Evolutionary conservation across 83 land plant species (phyloP).

Genomic region (Thuja plicata): DNA sequence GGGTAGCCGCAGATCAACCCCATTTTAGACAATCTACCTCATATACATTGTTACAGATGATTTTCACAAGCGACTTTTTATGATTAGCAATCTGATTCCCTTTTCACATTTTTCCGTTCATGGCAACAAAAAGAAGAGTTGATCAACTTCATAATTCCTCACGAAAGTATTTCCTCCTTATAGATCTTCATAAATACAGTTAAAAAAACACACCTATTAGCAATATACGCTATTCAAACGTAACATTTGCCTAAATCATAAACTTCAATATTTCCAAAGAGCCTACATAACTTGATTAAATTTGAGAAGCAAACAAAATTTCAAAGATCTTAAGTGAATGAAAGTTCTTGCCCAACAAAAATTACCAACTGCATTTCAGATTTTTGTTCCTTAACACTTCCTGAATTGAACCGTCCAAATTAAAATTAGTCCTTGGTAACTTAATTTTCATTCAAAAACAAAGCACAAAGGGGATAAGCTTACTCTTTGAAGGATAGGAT

Average conservation of each 20-base stretch:
- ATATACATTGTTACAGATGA: not conserved
- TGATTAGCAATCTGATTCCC: not conserved
- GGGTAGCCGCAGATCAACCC: not conserved
- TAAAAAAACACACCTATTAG: not conserved
- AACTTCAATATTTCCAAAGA: not conserved
- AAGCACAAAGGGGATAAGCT: constrained; percentile 13
- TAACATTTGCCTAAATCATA: not conserved
- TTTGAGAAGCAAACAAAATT: not conserved
- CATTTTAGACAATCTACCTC: not conserved
- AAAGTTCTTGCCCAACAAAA: not conserved
- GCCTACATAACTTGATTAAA: not conserved
- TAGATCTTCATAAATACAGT: not conserved
- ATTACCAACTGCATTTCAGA: not conserved
- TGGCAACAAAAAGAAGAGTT: not conserved
- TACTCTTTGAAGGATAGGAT: constrained; percentile 37
- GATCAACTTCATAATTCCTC: not conserved
- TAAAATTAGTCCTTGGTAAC: not conserved
- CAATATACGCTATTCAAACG: not conserved
- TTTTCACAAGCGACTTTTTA: no score
- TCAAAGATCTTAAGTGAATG: not conserved
- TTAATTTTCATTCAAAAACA: not conserved
- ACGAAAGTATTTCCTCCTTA: not conserved
- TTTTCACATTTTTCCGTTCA: not conserved
- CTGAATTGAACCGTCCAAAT: not conserved
- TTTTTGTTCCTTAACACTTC: not conserved